phyloP scores from a whole-genome alignment of 169 alveolate species.

The Toxoplasma gondii region DNA sequence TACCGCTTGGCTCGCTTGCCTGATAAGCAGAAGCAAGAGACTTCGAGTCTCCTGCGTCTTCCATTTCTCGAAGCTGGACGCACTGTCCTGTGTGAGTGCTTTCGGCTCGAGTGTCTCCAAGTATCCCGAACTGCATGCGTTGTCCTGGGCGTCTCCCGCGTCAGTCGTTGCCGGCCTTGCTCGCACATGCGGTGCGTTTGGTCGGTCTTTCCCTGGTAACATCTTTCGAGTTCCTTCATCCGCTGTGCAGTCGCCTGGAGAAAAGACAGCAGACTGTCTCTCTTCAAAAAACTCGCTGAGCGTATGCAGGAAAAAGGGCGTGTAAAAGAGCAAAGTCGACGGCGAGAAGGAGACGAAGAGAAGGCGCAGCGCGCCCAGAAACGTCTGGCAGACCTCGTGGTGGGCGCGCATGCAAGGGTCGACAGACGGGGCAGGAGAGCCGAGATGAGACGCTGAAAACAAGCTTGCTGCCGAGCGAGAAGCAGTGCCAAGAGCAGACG shows the following conservation, averaged over 20 bases:
- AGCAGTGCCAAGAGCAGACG: neutral
- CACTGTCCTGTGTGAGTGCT: neutral
- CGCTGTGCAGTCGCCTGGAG: too few species aligned
- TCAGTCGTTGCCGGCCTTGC: too few species aligned
- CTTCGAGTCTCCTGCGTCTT: neutral
- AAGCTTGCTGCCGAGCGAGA: neutral
- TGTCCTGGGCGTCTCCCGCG: neutral
- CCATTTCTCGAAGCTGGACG: neutral
- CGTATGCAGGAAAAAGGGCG: neutral
- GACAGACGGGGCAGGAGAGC: neutral
- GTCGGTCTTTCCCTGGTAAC: too few species aligned
- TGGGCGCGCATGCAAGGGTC: neutral
- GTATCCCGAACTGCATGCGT: too few species aligned
- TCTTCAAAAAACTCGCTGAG: neutral
- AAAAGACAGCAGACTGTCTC: too few species aligned
- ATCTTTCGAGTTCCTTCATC: too few species aligned
- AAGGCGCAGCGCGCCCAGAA: neutral
- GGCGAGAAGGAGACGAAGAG: conserved; percentile 9
- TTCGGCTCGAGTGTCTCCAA: too few species aligned
- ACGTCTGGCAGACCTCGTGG: neutral
- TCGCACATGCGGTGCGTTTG: too few species aligned
- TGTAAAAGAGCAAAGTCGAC: conserved; percentile 11
- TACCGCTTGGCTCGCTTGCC: neutral
- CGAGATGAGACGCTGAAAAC: neutral
- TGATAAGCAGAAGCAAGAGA: neutral